Evolutionary conservation across 2,329 filamentous ascomycete genomes (phyloP), one percentile per base, ranked within the genome.

Genomic region (Apiospora marii): DNA sequence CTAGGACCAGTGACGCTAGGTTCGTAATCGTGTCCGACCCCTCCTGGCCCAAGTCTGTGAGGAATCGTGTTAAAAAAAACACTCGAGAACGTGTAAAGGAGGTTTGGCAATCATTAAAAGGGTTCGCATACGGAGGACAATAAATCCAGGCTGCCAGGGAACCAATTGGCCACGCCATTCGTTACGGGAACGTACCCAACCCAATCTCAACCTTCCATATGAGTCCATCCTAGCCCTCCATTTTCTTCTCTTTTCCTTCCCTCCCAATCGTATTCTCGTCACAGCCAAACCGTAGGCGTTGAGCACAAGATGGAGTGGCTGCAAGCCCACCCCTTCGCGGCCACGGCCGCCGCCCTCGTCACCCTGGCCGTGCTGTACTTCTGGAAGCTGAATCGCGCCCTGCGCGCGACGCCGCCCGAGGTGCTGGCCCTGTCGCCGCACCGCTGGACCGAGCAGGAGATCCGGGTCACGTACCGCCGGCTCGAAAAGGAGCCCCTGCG

Each of bases 401-500:
- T 70, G 46, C 19, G 13, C 12, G 19, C 68, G 5, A 58, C 68
- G 27, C 68, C 68, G 43, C 68, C 68, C n/a, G 68, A 70, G 48
- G 68, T 53, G 48, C 34, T 70, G 68, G 48, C 68, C 30, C n/a
- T 53, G 19, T 70, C 68, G 19, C 68, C 68, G 48, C 68, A 58
- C 68, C 79, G 78, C 24, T 86, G 82, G 84, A 84, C 82, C 27
- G 77, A 76, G 4, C 76, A 83, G 12, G 74, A 81, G 61, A 75
- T 85, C n/a, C 78, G 76, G 67, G 76, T 78, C 41, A 82, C 81
- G 1, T 84, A 83, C 71, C 75, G 80, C 53, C 78, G 78, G 48
- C 70, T 85, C 24, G 76, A 82, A 70, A 77, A 79, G n/a, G 74
- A 79, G 3, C 84, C 84, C 0, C 76, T 85, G 27, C 80, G 85